Conservation (phyloP, 1,284 basidiomycete species). For the Trichosporon coremiiforme region DNA sequence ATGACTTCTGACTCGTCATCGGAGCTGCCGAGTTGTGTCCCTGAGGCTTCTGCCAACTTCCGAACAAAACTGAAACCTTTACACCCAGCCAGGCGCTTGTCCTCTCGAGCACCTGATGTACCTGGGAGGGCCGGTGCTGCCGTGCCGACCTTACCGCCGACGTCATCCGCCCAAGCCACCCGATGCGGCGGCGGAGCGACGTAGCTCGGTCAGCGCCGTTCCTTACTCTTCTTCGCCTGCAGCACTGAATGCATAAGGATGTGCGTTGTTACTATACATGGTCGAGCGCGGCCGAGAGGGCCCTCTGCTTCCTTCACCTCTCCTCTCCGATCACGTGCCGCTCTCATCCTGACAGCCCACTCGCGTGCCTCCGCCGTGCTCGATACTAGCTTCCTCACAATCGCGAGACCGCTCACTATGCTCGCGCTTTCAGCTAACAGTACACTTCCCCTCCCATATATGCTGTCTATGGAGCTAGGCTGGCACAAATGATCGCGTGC, state of each 20-base stretch:
- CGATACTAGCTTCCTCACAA: too few relatives aligned
- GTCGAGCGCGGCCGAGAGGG: constrained; percentile 14
- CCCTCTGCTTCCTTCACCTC: too few relatives aligned
- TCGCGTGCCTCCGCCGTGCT: too few relatives aligned
- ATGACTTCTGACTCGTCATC: neutral
- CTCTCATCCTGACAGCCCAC: too few relatives aligned
- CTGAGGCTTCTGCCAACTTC: too few relatives aligned
- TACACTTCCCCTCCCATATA: neutral
- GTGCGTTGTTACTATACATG: neutral
- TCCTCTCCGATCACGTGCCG: too few relatives aligned
- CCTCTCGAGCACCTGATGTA: neutral
- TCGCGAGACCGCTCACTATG: too few relatives aligned
- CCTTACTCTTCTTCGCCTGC: neutral
- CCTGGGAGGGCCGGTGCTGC: too few relatives aligned
- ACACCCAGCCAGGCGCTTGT: neutral
- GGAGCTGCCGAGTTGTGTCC: neutral
- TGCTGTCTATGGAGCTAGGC: neutral
- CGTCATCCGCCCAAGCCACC: neutral
- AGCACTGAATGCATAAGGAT: constrained; percentile 13
- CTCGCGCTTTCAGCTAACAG: too few relatives aligned
- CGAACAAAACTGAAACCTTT: neutral
- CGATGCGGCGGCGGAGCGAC: neutral
- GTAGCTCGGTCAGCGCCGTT: neutral
- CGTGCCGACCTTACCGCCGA: too few relatives aligned
- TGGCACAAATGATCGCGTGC: neutral